Evolutionary conservation across 495 filamentous ascomycete species (phyloP).

Genomic region (Echria macrotheca): DNA sequence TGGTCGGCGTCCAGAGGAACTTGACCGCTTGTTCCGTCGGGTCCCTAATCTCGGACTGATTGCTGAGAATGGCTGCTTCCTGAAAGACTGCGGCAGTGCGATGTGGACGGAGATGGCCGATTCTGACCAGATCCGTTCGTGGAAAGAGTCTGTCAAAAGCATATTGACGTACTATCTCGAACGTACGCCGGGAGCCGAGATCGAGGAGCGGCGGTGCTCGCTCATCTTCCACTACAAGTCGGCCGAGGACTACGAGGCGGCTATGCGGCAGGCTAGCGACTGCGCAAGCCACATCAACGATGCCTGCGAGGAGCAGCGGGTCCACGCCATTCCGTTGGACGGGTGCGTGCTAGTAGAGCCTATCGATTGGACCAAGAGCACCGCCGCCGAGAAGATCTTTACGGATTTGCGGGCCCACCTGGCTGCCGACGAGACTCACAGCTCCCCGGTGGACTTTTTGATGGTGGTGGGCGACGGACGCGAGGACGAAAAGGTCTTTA

Average conservation of each 20-base stretch:
- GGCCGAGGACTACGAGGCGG: slow-evolving; percentile 67
- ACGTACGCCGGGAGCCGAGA: slow-evolving; percentile 76
- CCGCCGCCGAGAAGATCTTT: slow-evolving; percentile 67
- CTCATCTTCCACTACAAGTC: slow-evolving; percentile 81
- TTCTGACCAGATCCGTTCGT: slow-evolving; percentile 54
- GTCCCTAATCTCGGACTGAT: slow-evolving; percentile 78
- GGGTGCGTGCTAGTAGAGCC: slow-evolving; percentile 75
- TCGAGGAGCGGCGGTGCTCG: slow-evolving; percentile 82
- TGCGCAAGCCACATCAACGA: slow-evolving; percentile 92
- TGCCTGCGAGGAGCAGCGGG: slow-evolving; percentile 71
- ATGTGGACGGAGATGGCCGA: slow-evolving; percentile 73
- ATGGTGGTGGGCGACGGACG: slow-evolving; percentile 83
- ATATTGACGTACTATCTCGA: slow-evolving; percentile 85
- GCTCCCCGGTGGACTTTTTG: slow-evolving; percentile 67
- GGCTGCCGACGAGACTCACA: slow-evolving; percentile 32
- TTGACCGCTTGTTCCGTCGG: slow-evolving; percentile 74
- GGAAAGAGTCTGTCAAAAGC: slow-evolving; percentile 70
- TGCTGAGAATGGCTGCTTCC: slow-evolving; percentile 87
- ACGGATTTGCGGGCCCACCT: slow-evolving; percentile 46
- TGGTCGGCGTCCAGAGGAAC: slow-evolving; percentile 74
- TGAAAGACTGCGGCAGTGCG: slow-evolving; percentile 61
- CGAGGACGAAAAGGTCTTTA: slow-evolving; percentile 88
- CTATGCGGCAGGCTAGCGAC: slow-evolving; percentile 72
- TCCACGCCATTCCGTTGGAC: slow-evolving; percentile 77
- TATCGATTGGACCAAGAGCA: slow-evolving; percentile 74